Evolutionary conservation across 148 eudicot species (phyloP).

Genomic region (Vaccinium macrocarpon): DNA sequence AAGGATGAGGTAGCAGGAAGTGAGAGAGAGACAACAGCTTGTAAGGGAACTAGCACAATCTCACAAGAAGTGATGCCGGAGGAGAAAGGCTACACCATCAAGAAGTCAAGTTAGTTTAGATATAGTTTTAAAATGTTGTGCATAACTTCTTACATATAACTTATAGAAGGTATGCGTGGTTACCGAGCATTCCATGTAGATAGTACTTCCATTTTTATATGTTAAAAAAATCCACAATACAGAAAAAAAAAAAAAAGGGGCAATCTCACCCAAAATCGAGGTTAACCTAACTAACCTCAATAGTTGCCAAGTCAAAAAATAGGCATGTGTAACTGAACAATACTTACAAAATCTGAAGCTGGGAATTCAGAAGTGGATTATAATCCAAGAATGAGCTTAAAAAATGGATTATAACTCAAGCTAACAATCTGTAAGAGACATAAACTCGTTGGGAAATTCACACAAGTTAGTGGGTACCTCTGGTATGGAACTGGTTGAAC

Average conservation of each 20-base stretch:
- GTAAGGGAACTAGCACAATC: not conserved
- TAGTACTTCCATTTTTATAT: no score
- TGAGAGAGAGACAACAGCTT: not conserved
- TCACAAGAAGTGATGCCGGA: not conserved
- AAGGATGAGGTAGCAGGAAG: not conserved
- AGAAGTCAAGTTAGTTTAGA: not conserved
- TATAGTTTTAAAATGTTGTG: not conserved
- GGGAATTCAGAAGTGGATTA: not conserved
- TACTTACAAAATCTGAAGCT: not conserved
- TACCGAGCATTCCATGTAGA: not conserved
- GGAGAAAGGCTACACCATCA: no score
- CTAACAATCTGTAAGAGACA: not conserved
- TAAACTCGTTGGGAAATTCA: not conserved
- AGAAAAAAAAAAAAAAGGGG: no score
- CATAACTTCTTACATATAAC: not conserved
- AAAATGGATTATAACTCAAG: no score
- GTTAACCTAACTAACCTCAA: no score
- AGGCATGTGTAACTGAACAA: not conserved
- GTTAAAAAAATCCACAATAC: no score
- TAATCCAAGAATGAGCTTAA: not conserved
- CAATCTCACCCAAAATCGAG: no score
- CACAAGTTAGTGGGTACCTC: conserved; percentile 48
- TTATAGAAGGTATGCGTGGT: not conserved
- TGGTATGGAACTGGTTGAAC: conserved; percentile 65
- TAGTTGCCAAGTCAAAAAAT: no score